These are phyloP conservation scores for Crataegus laevigata DNA, from an alignment of 306 rosid genomes.

Conservation along the genomic window DNA sequence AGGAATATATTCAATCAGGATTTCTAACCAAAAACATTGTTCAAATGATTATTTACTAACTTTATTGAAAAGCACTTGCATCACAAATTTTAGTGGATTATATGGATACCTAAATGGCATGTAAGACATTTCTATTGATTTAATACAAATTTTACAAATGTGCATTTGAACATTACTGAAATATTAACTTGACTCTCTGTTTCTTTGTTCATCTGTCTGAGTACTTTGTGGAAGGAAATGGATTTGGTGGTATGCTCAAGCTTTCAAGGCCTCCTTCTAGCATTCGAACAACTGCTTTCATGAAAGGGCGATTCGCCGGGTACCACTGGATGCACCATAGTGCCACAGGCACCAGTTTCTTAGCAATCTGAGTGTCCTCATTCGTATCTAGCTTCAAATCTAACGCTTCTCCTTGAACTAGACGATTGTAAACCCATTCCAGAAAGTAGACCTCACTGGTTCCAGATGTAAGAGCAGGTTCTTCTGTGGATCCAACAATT, in stretches of 20 bases:
- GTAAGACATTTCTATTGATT: no score
- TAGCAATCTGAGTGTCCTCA: neutral
- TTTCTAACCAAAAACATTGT: no score
- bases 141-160: no score
- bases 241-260: constrained; percentile 1
- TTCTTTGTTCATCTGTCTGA: neutral
- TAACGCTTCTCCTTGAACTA: neutral
- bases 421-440: no score
- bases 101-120: no score
- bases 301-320: constrained; percentile 4
- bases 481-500: no score
- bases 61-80: neutral
- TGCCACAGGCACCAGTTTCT: neutral
- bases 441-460: no score
- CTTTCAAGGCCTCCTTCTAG: neutral
- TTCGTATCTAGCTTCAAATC: neutral
- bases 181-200: neutral
- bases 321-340: constrained; percentile 17
- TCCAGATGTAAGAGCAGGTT: no score
- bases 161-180: no score
- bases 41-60: no score
- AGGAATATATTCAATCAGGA: no score
- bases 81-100: neutral
- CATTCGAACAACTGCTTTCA: constrained; percentile 7
- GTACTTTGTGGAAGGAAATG: neutral